A percentile compares a stretch with the other conserved stretches of the same genome.
Conservation (phyloP, 78 protist species). For the Monosiga brevicollis region DNA sequence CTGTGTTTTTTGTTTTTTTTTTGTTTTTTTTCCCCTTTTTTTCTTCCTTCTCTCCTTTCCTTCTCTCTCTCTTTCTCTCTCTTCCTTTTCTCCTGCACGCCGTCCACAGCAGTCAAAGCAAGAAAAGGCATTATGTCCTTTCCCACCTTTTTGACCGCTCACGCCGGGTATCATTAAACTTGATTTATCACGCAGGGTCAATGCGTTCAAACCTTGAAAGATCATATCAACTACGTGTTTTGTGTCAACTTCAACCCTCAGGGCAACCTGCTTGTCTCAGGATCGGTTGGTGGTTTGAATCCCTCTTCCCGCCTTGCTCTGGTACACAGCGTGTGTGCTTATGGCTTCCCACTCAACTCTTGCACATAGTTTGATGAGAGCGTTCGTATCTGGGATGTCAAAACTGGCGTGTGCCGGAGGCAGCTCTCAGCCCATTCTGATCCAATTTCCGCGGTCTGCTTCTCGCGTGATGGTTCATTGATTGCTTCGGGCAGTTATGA, state of each 20-base stretch:
- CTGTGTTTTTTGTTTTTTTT: too few species aligned
- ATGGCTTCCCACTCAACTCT: too few species aligned
- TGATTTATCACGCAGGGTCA: conserved; percentile 4
- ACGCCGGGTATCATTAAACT: neutral
- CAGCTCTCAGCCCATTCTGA: conserved; percentile 80
- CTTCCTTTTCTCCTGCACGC: neutral
- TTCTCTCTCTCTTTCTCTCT: too few species aligned
- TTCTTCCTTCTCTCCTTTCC: neutral
- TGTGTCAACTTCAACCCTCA: conserved; percentile 72
- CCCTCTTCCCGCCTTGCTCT: too few species aligned
- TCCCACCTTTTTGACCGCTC: too few species aligned
- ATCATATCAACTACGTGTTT: conserved; percentile 73
- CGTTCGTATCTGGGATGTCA: conserved; percentile 50
- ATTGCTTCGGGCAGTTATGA: conserved; percentile 71
- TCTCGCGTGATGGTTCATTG: conserved; percentile 79
- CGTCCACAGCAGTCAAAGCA: neutral
- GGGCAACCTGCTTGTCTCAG: conserved; percentile 63
- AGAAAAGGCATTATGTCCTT: too few species aligned
- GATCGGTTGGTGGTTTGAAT: too few species aligned
- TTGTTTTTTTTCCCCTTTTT: too few species aligned
- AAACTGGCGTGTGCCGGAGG: conserved; percentile 42
- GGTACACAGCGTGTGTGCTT: too few species aligned
- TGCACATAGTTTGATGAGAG: conserved; percentile 80
- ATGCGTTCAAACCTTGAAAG: conserved; percentile 45
- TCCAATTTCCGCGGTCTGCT: conserved; percentile 80